phyloP scores from a whole-genome alignment of 305 asterid species.

The Stenogyne calaminthoides region DNA sequence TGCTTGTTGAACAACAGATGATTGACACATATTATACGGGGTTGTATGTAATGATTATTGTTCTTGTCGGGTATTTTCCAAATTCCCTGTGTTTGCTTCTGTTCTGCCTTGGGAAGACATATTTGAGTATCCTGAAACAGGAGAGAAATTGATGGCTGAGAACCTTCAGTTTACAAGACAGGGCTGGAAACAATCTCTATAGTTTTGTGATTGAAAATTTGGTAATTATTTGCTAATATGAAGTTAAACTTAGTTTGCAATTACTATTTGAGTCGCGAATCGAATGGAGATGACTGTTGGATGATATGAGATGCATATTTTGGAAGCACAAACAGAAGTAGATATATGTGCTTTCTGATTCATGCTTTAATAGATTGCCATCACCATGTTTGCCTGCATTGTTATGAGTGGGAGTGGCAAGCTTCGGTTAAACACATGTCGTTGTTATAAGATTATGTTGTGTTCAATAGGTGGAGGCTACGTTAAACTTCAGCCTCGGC shows the following conservation, averaged over 20 bases:
- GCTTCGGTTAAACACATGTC: too few relatives aligned
- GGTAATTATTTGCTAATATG: background rate
- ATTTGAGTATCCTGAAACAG: background rate
- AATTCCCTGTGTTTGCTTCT: background rate
- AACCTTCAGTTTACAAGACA: background rate
- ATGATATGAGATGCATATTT: background rate
- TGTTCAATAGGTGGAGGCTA: background rate
- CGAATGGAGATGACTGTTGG: background rate
- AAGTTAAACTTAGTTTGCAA: background rate
- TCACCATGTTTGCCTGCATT: background rate
- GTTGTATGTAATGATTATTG: background rate
- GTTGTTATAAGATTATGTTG: background rate
- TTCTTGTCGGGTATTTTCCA: background rate
- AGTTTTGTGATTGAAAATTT: background rate
- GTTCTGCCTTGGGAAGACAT: background rate
- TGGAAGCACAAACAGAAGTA: background rate
- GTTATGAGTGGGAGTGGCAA: background rate
- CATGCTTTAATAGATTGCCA: background rate
- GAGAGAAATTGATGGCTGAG: background rate
- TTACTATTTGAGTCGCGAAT: background rate
- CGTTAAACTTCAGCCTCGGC: background rate
- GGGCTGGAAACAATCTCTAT: background rate
- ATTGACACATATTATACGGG: background rate
- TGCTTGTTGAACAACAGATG: background rate
- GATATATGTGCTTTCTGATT: background rate